Conservation (phyloP, 2,329 filamentous ascomycete genomes). For the Aspergillus sp. region DNA sequence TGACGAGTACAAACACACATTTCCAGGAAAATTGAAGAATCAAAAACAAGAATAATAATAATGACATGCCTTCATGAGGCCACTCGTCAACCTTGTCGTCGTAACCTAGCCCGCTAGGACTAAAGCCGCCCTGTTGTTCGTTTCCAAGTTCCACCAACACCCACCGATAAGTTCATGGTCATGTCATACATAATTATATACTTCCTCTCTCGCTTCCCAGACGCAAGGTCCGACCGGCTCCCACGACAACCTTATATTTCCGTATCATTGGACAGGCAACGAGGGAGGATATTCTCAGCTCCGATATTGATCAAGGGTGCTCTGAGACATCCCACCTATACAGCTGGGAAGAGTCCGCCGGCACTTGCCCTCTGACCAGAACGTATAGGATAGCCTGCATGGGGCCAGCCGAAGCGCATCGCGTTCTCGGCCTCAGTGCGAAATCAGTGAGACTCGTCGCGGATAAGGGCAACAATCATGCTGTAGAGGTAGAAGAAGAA, state of each 20-base stretch:
- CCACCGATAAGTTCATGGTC: slow-evolving; percentile 14
- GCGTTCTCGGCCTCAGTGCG: slow-evolving; percentile 37
- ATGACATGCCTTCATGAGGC: slow-evolving; percentile 5
- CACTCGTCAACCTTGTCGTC: slow-evolving; percentile 2
- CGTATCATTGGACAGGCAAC: neutral
- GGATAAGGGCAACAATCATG: slow-evolving; percentile 96
- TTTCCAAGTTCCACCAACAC: slow-evolving; percentile 9
- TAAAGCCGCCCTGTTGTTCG: slow-evolving; percentile 2
- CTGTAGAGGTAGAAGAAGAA: slow-evolving; percentile 99
- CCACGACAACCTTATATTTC: slow-evolving; percentile 1
- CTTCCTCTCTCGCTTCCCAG: slow-evolving; percentile 1
- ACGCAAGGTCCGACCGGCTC: neutral
- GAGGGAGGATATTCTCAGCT: neutral
- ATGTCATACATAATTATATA: slow-evolving; percentile 14
- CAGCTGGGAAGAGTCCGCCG: neutral
- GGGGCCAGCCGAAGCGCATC: slow-evolving; percentile 38
- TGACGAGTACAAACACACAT: slow-evolving; percentile 4
- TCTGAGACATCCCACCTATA: neutral
- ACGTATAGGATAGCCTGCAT: slow-evolving; percentile 7
- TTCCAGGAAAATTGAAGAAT: slow-evolving; percentile 4
- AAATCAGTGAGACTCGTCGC: slow-evolving; percentile 82
- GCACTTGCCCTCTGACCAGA: neutral
- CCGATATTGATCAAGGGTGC: neutral
- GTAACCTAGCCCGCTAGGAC: slow-evolving; percentile 3
- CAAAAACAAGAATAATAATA: slow-evolving; percentile 15